Evolutionary conservation across 495 filamentous ascomycete genomes (phyloP), one percentile per base, ranked within the genome.

Genomic region (Aspergillus ellipticus): DNA sequence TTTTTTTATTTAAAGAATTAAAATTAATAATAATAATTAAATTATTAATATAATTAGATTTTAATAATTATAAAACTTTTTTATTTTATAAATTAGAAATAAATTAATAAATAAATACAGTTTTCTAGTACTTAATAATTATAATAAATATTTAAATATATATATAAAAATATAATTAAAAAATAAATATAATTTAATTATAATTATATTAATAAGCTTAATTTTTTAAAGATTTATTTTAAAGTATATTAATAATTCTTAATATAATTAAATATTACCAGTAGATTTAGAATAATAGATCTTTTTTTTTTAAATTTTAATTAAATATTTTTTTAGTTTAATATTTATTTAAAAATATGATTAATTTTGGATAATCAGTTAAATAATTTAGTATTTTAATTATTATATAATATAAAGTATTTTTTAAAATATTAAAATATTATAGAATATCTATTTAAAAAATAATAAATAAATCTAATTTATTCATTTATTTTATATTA

Each of bases 151-250:
- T 19, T 49, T n/a, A 49, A 49, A 29, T 16, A 17, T 6, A 17
- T 17, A 31, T 49, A 51, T 51, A 26, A 33, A 51, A 22, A 13
- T 8, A 19, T 50, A 10, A 29, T 51, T 56, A 15, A 50, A 42
- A 48, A 56, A 29, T 39, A 35, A 17, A 42, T 43, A 33, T 17
- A 31, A 47, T 19, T 20, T 24, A 24, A 46, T 8, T 51, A 41
- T 37, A 51, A n/a, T n/a, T n/a, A n/a, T n/a, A n/a, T n/a, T n/a
- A n/a, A n/a, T n/a, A n/a, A n/a, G n/a, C n/a, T n/a, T 51, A 21
- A 13, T 51, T 51, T 51, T 56, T 19, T 33, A 56, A 29, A 50
- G 51, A 45, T 42, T 3, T 55, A 47, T 48, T 31, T 26, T 21
- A 35, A 48, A 20, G 53, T 31, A n/a, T 17, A 42, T 20, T 28